These are phyloP conservation scores for Phytophthora pistaciae DNA, from an alignment of 352 stramenopile genomes.

Conservation along the genomic window DNA sequence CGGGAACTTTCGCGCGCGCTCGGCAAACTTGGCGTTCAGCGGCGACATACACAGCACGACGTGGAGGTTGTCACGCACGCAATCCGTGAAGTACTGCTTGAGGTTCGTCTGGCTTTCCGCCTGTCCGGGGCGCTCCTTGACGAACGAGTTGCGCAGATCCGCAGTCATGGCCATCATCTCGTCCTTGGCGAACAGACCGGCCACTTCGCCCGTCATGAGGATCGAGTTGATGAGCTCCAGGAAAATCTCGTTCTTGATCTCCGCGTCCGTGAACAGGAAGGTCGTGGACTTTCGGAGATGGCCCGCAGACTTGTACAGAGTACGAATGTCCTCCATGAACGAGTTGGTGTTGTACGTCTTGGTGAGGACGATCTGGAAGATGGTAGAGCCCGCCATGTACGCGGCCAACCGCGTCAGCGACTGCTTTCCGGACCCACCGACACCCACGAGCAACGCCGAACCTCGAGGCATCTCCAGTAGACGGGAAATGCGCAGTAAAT, in stretches of 20 bases:
- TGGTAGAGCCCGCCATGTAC: constrained; percentile 97
- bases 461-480: constrained; percentile 97
- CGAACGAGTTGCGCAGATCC: constrained; percentile 95
- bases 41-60: constrained; percentile 99
- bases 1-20: constrained; percentile 97
- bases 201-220: constrained; percentile 98
- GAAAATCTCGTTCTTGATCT: constrained; percentile 99
- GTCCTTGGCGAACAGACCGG: constrained; percentile 98
- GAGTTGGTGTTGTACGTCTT: constrained; percentile 99
- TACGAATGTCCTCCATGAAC: constrained; percentile 98
- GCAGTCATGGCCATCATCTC: constrained; percentile 99
- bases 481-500: constrained; percentile 97
- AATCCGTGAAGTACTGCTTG: constrained; percentile 99
- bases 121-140: constrained; percentile 94
- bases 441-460: constrained; percentile 96
- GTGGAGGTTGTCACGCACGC: constrained; percentile 98
- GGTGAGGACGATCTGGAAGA: constrained; percentile 98
- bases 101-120: constrained; percentile 97
- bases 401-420: constrained; percentile 96
- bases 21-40: constrained; percentile 98
- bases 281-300: constrained; percentile 97
- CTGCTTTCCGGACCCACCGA: constrained; percentile 98
- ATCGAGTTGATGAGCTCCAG: constrained; percentile 99
- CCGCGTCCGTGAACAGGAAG: constrained; percentile 98
- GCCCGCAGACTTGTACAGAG: constrained; percentile 97